These are phyloP conservation scores for Xylariaceae sp. DNA, from an alignment of 2,329 filamentous ascomycete genomes.

Conservation along the genomic window DNA sequence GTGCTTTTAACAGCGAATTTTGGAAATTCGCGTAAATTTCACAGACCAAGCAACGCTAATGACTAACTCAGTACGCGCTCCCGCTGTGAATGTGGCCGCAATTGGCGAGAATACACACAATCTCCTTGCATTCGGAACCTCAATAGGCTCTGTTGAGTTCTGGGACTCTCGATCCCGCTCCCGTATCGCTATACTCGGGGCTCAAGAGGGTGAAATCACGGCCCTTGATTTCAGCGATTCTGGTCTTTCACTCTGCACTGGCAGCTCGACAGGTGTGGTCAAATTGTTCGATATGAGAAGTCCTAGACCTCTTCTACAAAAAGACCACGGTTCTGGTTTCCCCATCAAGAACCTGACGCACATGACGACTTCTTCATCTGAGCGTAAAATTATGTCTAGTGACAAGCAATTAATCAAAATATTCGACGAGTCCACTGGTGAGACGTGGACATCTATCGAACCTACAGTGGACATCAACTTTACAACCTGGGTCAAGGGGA, in stretches of 20 bases:
- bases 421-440: constrained; percentile 80
- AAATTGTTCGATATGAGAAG: constrained; percentile 91
- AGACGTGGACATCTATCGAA: constrained; percentile 93
- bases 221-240: constrained; percentile 82
- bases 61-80: constrained; percentile 56
- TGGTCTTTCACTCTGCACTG: constrained; percentile 80
- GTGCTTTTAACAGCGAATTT: too few relatives aligned
- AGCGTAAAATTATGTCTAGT: constrained; percentile 84
- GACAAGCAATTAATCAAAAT: constrained; percentile 98
- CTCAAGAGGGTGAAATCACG: constrained; percentile 71
- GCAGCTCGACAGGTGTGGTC: constrained; percentile 83
- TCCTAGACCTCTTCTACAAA: constrained; percentile 79
- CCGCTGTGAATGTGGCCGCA: constrained; percentile 82
- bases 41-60: too few relatives aligned
- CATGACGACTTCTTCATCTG: constrained; percentile 68
- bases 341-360: constrained; percentile 81
- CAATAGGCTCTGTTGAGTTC: constrained; percentile 92
- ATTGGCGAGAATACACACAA: constrained; percentile 89
- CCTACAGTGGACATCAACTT: constrained; percentile 92
- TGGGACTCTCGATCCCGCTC: constrained; percentile 88
- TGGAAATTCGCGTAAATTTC: too few relatives aligned
- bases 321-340: constrained; percentile 95
- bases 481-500: constrained; percentile 88
- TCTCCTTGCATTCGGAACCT: constrained; percentile 88
- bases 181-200: constrained; percentile 72